Conservation (phyloP, 768 basidiomycete species). For the Imleria badia region DNA sequence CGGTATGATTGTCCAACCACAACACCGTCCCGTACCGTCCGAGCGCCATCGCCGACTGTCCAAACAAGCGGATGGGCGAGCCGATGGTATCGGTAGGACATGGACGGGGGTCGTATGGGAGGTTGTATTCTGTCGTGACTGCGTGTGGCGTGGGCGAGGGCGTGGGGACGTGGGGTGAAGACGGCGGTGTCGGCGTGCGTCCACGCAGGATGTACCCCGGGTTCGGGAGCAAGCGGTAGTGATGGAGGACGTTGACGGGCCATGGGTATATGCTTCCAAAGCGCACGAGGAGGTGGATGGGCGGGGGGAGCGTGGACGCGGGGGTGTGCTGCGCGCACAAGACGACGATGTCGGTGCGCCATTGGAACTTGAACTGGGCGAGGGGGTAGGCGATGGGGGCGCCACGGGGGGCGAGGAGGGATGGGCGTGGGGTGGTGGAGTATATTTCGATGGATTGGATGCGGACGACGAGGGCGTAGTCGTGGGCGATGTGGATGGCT, state of each 20-base stretch:
- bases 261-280: constrained; percentile 62
- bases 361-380: constrained; percentile 49
- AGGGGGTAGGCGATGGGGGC: constrained; percentile 41
- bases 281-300: constrained; percentile 55
- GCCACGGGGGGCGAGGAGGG: constrained; percentile 12
- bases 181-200: background rate
- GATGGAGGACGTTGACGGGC: constrained; percentile 70
- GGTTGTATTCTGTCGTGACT: constrained; percentile 31
- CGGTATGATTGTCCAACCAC: constrained; percentile 66
- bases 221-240: constrained; percentile 53
- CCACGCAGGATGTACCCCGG: constrained; percentile 25
- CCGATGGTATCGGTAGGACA: constrained; percentile 40
- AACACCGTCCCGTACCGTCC: constrained; percentile 61
- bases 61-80: constrained; percentile 58
- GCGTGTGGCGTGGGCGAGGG: background rate
- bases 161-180: background rate
- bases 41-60: constrained; percentile 51
- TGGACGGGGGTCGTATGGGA: constrained; percentile 46
- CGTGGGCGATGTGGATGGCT: constrained; percentile 42
- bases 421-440: constrained; percentile 28
- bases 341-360: constrained; percentile 54
- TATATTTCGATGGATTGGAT: constrained; percentile 44
- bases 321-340: constrained; percentile 34
- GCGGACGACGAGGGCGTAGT: constrained; percentile 48
- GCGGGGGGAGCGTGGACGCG: constrained; percentile 7